phyloP scores from a whole-genome alignment of 2,329 filamentous ascomycete species.

The Monilinia aucupariae region DNA sequence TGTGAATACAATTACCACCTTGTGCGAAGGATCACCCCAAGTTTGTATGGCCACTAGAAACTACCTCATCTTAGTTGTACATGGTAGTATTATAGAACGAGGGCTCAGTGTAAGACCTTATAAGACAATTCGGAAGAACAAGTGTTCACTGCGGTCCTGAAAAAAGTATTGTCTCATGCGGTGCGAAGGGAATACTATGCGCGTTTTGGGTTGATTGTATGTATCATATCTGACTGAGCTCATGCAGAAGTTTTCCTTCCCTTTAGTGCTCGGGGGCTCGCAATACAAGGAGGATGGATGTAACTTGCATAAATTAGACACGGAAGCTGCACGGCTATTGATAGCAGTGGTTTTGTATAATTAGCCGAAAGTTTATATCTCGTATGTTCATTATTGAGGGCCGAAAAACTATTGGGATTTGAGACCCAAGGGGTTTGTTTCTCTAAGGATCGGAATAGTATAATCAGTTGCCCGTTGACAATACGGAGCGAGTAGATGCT shows the following conservation, averaged over 20 bases:
- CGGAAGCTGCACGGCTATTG: neutral
- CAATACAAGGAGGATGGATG: neutral
- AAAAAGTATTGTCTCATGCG: neutral
- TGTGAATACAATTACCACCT: too few relatives aligned
- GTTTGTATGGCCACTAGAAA: too few relatives aligned
- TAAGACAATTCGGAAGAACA: neutral
- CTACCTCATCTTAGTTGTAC: neutral
- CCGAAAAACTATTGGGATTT: neutral
- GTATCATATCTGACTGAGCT: neutral
- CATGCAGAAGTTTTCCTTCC: neutral
- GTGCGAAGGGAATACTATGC: neutral
- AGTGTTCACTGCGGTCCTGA: neutral
- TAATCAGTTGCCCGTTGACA: neutral
- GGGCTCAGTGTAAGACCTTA: neutral
- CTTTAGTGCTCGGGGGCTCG: neutral
- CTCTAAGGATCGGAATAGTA: neutral
- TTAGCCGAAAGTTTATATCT: neutral
- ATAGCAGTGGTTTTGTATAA: neutral
- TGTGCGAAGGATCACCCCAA: too few relatives aligned
- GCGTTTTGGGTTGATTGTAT: neutral
- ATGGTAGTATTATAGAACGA: neutral
- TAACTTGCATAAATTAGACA: neutral
- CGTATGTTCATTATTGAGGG: neutral
- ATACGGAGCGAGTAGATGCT: neutral
- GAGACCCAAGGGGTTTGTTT: neutral